Evolutionary conservation across 148 eudicot species (phyloP), one percentile per base, ranked within the genome.

Genomic region (Pharnaceum exiguum): DNA sequence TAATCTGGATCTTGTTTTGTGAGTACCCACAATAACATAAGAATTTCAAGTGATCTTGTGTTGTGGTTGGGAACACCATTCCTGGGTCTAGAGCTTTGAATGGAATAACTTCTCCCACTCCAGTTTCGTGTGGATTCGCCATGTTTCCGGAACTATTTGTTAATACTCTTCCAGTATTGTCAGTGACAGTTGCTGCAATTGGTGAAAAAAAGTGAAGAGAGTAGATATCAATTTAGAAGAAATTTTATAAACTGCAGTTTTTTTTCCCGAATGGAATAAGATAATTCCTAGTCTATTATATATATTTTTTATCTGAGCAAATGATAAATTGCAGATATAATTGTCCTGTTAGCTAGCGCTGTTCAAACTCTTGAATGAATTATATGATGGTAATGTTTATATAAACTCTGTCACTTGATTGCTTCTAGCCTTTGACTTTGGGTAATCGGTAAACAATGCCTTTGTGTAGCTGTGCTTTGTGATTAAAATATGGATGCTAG

Each of bases 81-180:
- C 90, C 90, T 2, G 90, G 90, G 50, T 84, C 70, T 4, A 84
- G 79, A 12, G 90, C 86, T 80, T 57, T 81, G n/a, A 59, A 21
- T 12, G 86, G 90, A 24, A 58, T 73, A 25, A 84, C 63, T 63
- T 80, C 83, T 35, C 90, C 90, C 5, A 45, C 83, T 18, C 90
- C 90, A 0, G 47, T 59, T 51, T 78, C 81, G 25, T 75, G 90
- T 54, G 83, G 78, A 51, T 43, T 84, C 54, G 81, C 83, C 5
- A 12, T n/a, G 15, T 49, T 10, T 19, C 55, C 55, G 25, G 77
- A 67, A 35, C 70, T 77, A 12, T 73, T 75, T 63, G 77, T 75
- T 62, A 84, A 25, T 12, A 51, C 38, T 62, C 33, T 59, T 11
- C 82, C 78, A 36, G 55, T 56, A 72, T 78, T 81, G 60, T 74